Conservation (phyloP, 2,329 filamentous ascomycete genomes). For the Nakataea oryzae region DNA sequence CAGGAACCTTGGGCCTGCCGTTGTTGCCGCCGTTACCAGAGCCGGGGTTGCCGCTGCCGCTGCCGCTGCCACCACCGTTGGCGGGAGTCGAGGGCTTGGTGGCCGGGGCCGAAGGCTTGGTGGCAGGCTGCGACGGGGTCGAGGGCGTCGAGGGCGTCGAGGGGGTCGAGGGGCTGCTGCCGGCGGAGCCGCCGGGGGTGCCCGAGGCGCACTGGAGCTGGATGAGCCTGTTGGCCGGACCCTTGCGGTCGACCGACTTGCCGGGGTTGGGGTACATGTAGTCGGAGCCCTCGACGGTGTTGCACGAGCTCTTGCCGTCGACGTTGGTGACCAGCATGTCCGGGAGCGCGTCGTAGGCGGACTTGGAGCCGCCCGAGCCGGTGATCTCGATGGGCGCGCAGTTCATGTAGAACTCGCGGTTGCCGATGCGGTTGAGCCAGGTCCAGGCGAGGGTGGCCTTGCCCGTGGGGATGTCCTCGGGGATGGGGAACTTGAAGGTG, state of each 20-base stretch:
- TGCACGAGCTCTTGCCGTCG: constrained; percentile 35
- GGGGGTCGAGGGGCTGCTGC: not conserved
- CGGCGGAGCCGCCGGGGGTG: constrained; percentile 1
- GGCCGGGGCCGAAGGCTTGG: not conserved
- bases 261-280: constrained; percentile 62
- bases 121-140: not conserved
- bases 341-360: constrained; percentile 53
- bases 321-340: constrained; percentile 70
- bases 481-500: constrained; percentile 61
- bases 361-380: constrained; percentile 28
- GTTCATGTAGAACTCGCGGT: constrained; percentile 98
- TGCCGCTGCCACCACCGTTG: not conserved
- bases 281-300: constrained; percentile 41
- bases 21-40: constrained; percentile 13
- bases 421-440: constrained; percentile 89
- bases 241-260: constrained; percentile 33
- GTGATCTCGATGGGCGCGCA: constrained; percentile 67
- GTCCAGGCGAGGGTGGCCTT: constrained; percentile 82
- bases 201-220: constrained; percentile 1
- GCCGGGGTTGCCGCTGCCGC: constrained; percentile 13
- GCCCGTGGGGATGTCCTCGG: constrained; percentile 59
- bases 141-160: not conserved
- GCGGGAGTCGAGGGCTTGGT: not conserved
- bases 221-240: not conserved
- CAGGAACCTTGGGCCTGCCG: constrained; percentile 8